A percentile compares a stretch with the other conserved stretches of the same genome.
Conservation (phyloP, 768 basidiomycete species). For the Russula foetens region DNA sequence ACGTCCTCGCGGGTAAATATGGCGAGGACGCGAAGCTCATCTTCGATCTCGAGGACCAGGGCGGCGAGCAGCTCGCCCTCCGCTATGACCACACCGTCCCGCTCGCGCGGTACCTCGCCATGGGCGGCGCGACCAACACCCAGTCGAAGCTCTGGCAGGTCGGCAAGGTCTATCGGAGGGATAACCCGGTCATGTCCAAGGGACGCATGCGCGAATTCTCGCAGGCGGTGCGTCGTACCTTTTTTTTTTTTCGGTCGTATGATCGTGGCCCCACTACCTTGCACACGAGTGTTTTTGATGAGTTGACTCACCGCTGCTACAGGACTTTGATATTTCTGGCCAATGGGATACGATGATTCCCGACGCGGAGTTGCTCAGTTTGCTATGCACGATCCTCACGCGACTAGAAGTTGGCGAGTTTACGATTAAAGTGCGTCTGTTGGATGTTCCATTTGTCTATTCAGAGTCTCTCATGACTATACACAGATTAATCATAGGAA, state of each 20-base stretch:
- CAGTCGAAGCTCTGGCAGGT: constrained; percentile 92
- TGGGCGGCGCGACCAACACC: constrained; percentile 74
- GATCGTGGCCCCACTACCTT: too few species aligned
- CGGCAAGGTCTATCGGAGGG: constrained; percentile 96
- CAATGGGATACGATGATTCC: constrained; percentile 95
- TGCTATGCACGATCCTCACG: constrained; percentile 74
- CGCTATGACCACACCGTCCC: constrained; percentile 98
- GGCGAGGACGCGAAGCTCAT: constrained; percentile 97
- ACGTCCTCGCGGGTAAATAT: constrained; percentile 92
- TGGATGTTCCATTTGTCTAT: not conserved
- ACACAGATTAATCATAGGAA: constrained; percentile 88
- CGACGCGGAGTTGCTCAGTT: constrained; percentile 82
- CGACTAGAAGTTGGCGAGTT: constrained; percentile 90
- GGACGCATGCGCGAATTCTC: constrained; percentile 98
- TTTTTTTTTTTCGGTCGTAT: not conserved
- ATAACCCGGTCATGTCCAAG: constrained; percentile 96
- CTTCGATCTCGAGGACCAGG: constrained; percentile 95
- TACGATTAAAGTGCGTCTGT: constrained; percentile 69
- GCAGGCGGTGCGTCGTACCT: constrained; percentile 63
- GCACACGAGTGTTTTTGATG: too few species aligned
- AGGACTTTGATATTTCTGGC: constrained; percentile 97
- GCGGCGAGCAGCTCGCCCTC: constrained; percentile 90
- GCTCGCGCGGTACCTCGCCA: constrained; percentile 90
- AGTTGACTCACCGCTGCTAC: too few species aligned
- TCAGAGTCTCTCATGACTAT: not conserved